phyloP scores from a whole-genome alignment of 2,329 filamentous ascomycete species.

The Beauveria bassiana region DNA sequence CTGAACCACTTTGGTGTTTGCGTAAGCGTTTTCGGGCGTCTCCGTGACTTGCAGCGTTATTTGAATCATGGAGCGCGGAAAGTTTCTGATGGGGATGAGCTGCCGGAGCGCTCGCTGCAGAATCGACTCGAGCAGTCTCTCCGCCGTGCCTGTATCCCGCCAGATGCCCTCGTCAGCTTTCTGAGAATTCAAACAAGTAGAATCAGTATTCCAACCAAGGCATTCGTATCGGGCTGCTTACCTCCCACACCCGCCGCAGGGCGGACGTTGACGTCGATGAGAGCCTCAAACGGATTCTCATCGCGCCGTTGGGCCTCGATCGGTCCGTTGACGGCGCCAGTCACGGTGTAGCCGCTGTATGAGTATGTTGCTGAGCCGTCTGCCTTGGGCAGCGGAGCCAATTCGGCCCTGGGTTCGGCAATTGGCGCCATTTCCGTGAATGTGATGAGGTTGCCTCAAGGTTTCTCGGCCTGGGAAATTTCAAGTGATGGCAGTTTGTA shows the following conservation, averaged over 20 bases:
- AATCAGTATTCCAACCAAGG: not conserved
- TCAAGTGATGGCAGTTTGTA: not conserved
- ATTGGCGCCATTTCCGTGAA: slow-evolving; percentile 34
- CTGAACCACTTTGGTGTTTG: slow-evolving; percentile 52
- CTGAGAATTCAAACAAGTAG: too few relatives aligned
- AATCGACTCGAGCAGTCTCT: slow-evolving; percentile 74
- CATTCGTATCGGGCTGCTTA: slow-evolving; percentile 25
- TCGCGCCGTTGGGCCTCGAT: slow-evolving; percentile 84
- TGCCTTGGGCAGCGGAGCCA: slow-evolving; percentile 58
- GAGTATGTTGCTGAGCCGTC: slow-evolving; percentile 77
- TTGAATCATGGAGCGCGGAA: slow-evolving; percentile 72
- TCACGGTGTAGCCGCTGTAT: slow-evolving; percentile 68
- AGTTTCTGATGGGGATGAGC: slow-evolving; percentile 66
- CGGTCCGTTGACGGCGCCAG: slow-evolving; percentile 85
- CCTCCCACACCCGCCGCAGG: slow-evolving; percentile 79
- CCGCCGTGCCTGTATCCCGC: slow-evolving; percentile 51
- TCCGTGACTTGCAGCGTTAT: slow-evolving; percentile 70
- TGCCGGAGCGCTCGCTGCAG: slow-evolving; percentile 65
- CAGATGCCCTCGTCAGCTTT: not conserved
- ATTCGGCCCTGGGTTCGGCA: slow-evolving; percentile 40
- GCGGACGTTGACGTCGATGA: slow-evolving; percentile 82
- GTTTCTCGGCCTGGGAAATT: not conserved
- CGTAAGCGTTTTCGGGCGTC: slow-evolving; percentile 59
- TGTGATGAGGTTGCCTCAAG: slow-evolving; percentile 6
- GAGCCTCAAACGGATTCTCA: slow-evolving; percentile 84